Base-by-base conservation (phyloP, 1,284 basidiomycete species). In the Meripilus lineatus region DNA sequence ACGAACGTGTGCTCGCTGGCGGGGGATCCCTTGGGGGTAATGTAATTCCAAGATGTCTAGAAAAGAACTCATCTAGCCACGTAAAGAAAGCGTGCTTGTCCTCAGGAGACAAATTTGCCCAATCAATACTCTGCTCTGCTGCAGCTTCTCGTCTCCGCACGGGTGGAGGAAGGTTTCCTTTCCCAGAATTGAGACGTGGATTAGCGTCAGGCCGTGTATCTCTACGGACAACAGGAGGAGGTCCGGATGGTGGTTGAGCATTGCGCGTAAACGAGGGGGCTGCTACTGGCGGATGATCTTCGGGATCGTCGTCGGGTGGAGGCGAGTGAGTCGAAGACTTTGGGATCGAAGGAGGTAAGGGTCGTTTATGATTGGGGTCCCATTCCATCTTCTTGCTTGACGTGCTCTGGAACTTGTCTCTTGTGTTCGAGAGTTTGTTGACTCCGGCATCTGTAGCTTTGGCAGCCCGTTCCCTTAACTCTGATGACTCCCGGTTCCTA, bases 31-130 rank as follows among this genome's bases (percentile, higher is more conserved):
- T n/a, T 4, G 54, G 44, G 1, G 45, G 44, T n/a, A 55, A 32
- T 3, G 54, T 35, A 3, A 41, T 40, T 8, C 51, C 48, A 5
- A 74, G 54, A 44, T 66, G 69, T 32, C 69, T 68, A 15, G 73
- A 70, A 55, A 89, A 89, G 62, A 83, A 89, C 56, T 87, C 84
- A 56, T 91, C 87, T 14, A 90, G 65, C 79, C 84, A 86, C 41
- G 62, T 62, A 59, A 90, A 91, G 56, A 90, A 81, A 14, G 66
- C 74, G 25, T 77, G 62, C 58, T 88, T 90, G 55, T 91, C 86
- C 54, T 78, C 69, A 6, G 57, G 52, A 1, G 77, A 74, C 33
- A 89, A 66, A 57, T 84, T 79, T 3, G 67, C 58, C 87, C 87
- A 89, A 56, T 87, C 79, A 23, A 89, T 75, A 36, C 48, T 53